These are phyloP conservation scores for Linderniella brevidens DNA, from an alignment of 257 asterid species.

Conservation along the genomic window DNA sequence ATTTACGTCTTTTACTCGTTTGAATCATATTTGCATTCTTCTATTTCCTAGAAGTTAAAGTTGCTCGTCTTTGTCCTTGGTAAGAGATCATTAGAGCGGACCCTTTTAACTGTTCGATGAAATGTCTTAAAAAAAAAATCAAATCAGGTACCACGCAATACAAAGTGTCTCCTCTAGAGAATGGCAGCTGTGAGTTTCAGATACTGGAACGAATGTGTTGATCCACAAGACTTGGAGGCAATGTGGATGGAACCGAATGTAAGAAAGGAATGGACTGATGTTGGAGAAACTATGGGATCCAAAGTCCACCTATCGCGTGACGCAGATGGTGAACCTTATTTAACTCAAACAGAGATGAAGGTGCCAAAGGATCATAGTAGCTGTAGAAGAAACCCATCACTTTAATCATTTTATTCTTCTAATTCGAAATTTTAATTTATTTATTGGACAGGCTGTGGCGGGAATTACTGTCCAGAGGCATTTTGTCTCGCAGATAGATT, in stretches of 20 bases:
- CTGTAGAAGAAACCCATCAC: no score
- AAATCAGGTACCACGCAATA: no score
- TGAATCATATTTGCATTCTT: no score
- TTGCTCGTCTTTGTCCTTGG: no score
- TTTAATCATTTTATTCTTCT: background rate
- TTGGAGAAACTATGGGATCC: constrained; percentile 69
- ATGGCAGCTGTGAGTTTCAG: constrained; percentile 58
- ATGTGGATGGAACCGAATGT: constrained; percentile 81
- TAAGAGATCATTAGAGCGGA: no score
- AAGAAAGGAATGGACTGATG: constrained; percentile 65
- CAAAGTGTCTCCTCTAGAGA: constrained; percentile 6
- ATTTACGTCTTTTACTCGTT: no score
- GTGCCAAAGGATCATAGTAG: constrained; percentile 12
- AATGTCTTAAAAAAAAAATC: no score
- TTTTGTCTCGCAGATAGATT: constrained; percentile 70
- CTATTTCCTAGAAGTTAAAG: no score
- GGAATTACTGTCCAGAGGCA: constrained; percentile 69
- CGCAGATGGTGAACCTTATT: constrained; percentile 81
- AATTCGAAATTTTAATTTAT: background rate
- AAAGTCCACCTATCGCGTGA: constrained; percentile 89
- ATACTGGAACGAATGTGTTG: constrained; percentile 92
- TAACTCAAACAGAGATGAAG: constrained; percentile 94
- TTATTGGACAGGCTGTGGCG: constrained; percentile 61
- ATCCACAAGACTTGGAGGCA: constrained; percentile 61
- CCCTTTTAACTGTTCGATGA: no score